Base-by-base conservation (phyloP, 768 basidiomycete species). In the Leucosporidium creatinivorum region DNA sequence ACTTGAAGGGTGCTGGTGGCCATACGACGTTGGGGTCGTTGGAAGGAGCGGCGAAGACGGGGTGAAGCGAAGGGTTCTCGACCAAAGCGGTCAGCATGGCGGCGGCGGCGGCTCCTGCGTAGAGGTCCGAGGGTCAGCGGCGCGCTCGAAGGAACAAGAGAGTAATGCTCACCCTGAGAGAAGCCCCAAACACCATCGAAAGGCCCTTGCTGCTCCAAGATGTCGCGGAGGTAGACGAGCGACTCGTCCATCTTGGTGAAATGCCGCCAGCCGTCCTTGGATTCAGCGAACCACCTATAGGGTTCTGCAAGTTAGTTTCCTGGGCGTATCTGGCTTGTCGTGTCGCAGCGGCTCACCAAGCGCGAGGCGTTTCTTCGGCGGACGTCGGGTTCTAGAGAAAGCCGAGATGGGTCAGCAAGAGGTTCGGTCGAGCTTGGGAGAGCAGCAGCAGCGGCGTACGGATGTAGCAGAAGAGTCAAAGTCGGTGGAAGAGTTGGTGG, bases 1-100 rank as follows among this genome's bases (percentile, higher is more conserved):
- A 73, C 50, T 65, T 49, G 63, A 73, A 65, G 6, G 65, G 72
- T n/a, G 39, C 19, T 0, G 63, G 72, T 6, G 72, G 68, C 72
- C 68, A 72, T 7, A 19, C 4, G 1, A 51, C 47, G n/a, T 48
- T 19, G 3, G 59, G 19, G 30, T 64, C 49, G 9, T 25, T n/a
- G 21, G 55, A n/a, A 1, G 70, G 59, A 0, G 58, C 65, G 2
- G 58, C 60, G 28, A 72, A 72, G 59, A 72, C n/a, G 10, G 70
- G 70, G 65, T 72, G 65, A 23, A 66, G 65, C 4, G 49, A 48
- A 8, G 67, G 67, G 31, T 65, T 62, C 64, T 69, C 72, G 30
- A 62, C 39, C n/a, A 73, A 61, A 0, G 66, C 61, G 15, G 68
- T 50, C 1, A 73, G 48, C 57, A 73, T 66, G 3, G 66, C 72